A percentile compares a stretch with the other conserved stretches of the same genome.
Conservation (phyloP, 495 filamentous ascomycete genomes). For the Pseudomonodictys pantanalensis region DNA sequence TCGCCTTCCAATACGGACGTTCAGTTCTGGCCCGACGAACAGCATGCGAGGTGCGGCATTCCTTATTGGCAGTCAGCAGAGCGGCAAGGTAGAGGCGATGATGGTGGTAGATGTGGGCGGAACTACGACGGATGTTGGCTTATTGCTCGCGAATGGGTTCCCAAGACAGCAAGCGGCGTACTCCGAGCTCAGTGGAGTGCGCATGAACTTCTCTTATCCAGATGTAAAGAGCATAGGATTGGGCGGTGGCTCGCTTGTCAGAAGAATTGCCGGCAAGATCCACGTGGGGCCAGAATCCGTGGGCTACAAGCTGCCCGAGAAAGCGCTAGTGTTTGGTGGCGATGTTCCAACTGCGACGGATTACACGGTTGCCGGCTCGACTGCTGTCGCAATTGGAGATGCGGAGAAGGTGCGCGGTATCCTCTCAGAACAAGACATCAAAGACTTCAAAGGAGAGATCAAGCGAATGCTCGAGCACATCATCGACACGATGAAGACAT, state of each 20-base stretch:
- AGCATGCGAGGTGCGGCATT: slow-evolving; percentile 52
- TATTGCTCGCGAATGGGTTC: slow-evolving; percentile 52
- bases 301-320: slow-evolving; percentile 50
- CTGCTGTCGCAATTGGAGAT: slow-evolving; percentile 43
- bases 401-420: slow-evolving; percentile 31
- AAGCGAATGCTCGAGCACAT: slow-evolving; percentile 46
- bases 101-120: slow-evolving; percentile 54
- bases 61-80: slow-evolving; percentile 31
- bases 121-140: slow-evolving; percentile 56
- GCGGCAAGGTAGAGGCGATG: slow-evolving; percentile 33
- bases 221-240: slow-evolving; percentile 52
- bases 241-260: slow-evolving; percentile 53
- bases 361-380: slow-evolving; percentile 45
- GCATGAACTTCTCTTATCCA: slow-evolving; percentile 54
- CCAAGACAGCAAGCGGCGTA: slow-evolving; percentile 55
- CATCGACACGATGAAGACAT: slow-evolving; percentile 53
- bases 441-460: slow-evolving; percentile 39
- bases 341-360: slow-evolving; percentile 52
- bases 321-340: slow-evolving; percentile 54
- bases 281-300: slow-evolving; percentile 57
- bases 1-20: slow-evolving; percentile 50
- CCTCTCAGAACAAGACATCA: slow-evolving; percentile 32
- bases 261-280: slow-evolving; percentile 41
- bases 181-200: slow-evolving; percentile 50
- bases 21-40: slow-evolving; percentile 54